Base-by-base conservation (phyloP, 2,329 filamentous ascomycete genomes). In the Hypoxylon sp. region DNA sequence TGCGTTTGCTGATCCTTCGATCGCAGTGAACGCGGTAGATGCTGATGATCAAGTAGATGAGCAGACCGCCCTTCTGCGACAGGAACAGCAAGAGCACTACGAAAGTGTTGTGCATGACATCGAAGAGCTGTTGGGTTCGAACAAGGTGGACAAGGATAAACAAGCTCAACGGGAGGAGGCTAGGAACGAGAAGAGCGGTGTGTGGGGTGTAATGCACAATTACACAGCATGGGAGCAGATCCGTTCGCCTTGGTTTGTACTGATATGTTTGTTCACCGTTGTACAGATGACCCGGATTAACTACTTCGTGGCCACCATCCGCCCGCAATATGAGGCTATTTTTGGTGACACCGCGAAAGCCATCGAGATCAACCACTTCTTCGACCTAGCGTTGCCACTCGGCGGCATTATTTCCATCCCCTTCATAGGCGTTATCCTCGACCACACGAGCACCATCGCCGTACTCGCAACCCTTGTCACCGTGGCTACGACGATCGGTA, bases 301-400 rank as follows among this genome's bases (percentile, higher is more conserved):
- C 81, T 97, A 94, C 83, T 97, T 97, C 78, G 93, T 97, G 58
- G 93, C 94, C 3, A 97, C 94, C 2, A 91, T 97, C 70, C 87
- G 92, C 1, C 86, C 91, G 1, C 94, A 98, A 79, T 97, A 97
- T 80, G 87, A 89, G 48, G 91, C 90, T 73, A 86, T 98, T 8
- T 87, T 97, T 14, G 84, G 84, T 50, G 88, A 88, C 10, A 83
- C 84, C 65, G 78, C 82, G 1, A 84, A 86, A 63, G 92, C 94
- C 0, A 85, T 89, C 8, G 81, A 86, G 62, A 85, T 97, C 76
- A 97, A 97, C 81, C 86, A 91, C 63, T 91, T 94, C 80, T 97
- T 98, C 81, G 94, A 97, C 76, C 81, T 93, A n/a, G 90, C 94
- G 19, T 85, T 97, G 1, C 94, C 94, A 0, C 81, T 97, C 0